Evolutionary conservation across 2,329 filamentous ascomycete genomes (phyloP).

Genomic region (Nothomitra cinnamomea): DNA sequence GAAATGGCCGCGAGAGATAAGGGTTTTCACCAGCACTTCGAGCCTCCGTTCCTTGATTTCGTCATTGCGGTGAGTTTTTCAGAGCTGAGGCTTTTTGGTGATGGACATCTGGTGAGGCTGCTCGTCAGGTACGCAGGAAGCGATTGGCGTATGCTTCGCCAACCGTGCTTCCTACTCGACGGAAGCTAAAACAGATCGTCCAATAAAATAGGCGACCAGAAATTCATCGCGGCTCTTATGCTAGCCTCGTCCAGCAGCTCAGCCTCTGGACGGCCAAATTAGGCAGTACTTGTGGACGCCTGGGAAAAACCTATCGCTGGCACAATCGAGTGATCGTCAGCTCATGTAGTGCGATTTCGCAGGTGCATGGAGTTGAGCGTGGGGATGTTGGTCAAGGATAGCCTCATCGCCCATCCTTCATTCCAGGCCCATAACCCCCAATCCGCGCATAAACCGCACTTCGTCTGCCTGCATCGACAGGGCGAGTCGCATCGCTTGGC

Average conservation of each 20-base stretch:
- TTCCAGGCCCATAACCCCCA: constrained; percentile 26
- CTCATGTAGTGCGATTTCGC: too few relatives aligned
- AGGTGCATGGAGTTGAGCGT: neutral
- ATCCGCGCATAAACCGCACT: constrained; percentile 52
- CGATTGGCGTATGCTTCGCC: neutral
- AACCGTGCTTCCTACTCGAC: neutral
- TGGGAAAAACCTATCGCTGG: neutral
- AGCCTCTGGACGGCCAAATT: neutral
- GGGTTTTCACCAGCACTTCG: neutral
- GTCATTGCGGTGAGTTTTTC: neutral
- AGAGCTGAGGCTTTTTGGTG: neutral
- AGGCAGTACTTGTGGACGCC: neutral
- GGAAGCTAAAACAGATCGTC: neutral
- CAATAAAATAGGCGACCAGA: too few relatives aligned
- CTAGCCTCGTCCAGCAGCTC: too few relatives aligned
- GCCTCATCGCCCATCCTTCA: neutral
- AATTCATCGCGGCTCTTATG: too few relatives aligned
- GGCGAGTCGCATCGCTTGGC: constrained; percentile 55
- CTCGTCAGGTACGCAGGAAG: neutral
- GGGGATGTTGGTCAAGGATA: neutral
- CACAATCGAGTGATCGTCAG: too few relatives aligned
- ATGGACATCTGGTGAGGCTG: neutral
- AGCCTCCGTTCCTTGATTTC: neutral
- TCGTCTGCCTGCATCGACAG: constrained; percentile 66
- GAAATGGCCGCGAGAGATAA: neutral